phyloP scores from a whole-genome alignment of 176 grass and related monocot genomes.

The Cenchrus fungigraminus region DNA sequence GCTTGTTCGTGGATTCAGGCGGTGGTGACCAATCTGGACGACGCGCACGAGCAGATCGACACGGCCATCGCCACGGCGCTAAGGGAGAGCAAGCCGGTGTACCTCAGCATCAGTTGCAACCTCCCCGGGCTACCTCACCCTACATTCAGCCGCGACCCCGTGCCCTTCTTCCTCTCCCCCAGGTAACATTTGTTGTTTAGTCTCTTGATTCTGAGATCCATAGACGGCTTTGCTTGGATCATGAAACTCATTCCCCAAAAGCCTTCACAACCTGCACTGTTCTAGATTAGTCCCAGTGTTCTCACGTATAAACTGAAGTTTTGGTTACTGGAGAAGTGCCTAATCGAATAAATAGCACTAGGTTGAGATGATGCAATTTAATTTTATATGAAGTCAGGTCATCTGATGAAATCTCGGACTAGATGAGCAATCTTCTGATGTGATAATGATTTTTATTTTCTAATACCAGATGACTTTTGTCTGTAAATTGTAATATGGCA shows the following conservation, averaged over 20 bases:
- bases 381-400: background rate
- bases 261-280: background rate
- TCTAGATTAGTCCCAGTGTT: background rate
- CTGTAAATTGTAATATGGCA: slow-evolving; percentile 2
- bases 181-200: slow-evolving; percentile 29
- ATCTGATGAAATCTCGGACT: background rate
- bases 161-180: slow-evolving; percentile 73
- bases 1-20: slow-evolving; percentile 46
- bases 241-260: background rate
- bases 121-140: slow-evolving; percentile 75
- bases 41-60: slow-evolving; percentile 91
- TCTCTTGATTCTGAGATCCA: background rate
- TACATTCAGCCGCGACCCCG: slow-evolving; percentile 75
- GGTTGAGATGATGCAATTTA: background rate
- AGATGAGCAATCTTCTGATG: background rate
- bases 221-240: background rate
- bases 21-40: slow-evolving; percentile 78
- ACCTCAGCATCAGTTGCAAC: slow-evolving; percentile 90
- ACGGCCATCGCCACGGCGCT: slow-evolving; percentile 80
- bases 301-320: background rate
- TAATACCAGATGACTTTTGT: background rate
- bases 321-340: background rate
- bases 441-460: background rate
- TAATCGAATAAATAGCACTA: background rate
- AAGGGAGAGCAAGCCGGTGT: slow-evolving; percentile 90